Conservation (phyloP, 2,329 filamentous ascomycete species). For the Sarocladium brachiariae region DNA sequence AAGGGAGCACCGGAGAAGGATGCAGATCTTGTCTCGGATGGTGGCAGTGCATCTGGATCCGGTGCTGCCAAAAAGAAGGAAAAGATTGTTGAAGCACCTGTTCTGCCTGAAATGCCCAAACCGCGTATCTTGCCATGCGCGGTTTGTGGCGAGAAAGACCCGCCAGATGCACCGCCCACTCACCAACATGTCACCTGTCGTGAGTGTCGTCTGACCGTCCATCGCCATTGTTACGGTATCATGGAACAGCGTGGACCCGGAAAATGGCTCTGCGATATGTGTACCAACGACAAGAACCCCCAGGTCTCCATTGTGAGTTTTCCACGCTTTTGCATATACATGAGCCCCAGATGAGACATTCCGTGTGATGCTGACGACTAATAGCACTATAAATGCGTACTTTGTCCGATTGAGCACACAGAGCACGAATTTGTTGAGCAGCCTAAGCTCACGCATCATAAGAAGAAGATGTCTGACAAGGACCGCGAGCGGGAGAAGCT, state of each 20-base stretch:
- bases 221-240: slow-evolving; percentile 89
- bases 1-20: slow-evolving; percentile 50
- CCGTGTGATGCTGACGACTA: background rate
- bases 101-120: slow-evolving; percentile 66
- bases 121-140: slow-evolving; percentile 76
- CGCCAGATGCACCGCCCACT: slow-evolving; percentile 36
- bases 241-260: slow-evolving; percentile 58
- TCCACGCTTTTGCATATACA: background rate
- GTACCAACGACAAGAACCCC: slow-evolving; percentile 85
- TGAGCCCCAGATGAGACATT: too few species aligned
- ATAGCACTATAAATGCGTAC: slow-evolving; percentile 81
- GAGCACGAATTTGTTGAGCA: slow-evolving; percentile 81
- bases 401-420: slow-evolving; percentile 79
- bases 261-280: slow-evolving; percentile 97
- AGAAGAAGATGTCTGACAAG: slow-evolving; percentile 85
- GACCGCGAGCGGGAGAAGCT: slow-evolving; percentile 81
- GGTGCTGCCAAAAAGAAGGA: slow-evolving; percentile 45
- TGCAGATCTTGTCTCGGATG: slow-evolving; percentile 39
- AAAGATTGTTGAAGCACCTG: slow-evolving; percentile 41
- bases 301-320: slow-evolving; percentile 77
- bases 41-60: slow-evolving; percentile 32
- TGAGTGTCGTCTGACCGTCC: slow-evolving; percentile 86
- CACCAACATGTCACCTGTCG: slow-evolving; percentile 72
- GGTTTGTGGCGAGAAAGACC: slow-evolving; percentile 70
- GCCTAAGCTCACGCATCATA: slow-evolving; percentile 40